A percentile compares a stretch with the other conserved stretches of the same genome.
phyloP scores from a whole-genome alignment of 768 basidiomycete species.

The Neoboletus subvelutipes region DNA sequence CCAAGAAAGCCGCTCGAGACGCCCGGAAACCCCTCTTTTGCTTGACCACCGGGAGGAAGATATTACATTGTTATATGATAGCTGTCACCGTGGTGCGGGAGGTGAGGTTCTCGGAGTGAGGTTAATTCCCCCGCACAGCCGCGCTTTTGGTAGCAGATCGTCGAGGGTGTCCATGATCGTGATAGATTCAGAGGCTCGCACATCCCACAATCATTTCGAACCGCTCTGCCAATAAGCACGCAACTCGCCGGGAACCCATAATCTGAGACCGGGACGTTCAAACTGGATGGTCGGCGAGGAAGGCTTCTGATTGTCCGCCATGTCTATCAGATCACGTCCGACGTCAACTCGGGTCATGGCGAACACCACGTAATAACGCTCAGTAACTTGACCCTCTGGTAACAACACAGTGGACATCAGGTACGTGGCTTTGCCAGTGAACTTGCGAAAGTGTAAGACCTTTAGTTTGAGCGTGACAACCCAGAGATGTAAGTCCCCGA shows the following conservation, averaged over 20 bases:
- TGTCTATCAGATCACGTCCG: background rate
- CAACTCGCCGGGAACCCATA: background rate
- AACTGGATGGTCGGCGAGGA: background rate
- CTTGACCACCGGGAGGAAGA: background rate
- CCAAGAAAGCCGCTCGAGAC: background rate
- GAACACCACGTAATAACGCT: background rate
- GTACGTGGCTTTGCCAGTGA: background rate
- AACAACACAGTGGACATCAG: background rate
- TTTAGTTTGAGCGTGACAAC: no score
- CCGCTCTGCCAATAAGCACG: background rate
- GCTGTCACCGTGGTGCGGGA: background rate
- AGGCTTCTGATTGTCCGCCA: background rate
- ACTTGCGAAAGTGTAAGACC: no score
- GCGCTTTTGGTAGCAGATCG: background rate
- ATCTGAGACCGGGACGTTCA: background rate
- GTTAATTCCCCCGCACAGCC: background rate
- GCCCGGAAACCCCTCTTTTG: background rate
- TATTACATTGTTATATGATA: background rate
- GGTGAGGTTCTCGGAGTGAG: background rate
- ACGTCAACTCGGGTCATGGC: background rate
- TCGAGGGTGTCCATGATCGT: background rate
- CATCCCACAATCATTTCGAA: background rate
- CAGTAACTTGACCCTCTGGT: background rate
- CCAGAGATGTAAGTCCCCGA: no score
- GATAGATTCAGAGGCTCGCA: background rate